A percentile compares a stretch with the other conserved stretches of the same genome.
phyloP scores from a whole-genome alignment of 306 rosid genomes.

The Abrus precatorius region DNA sequence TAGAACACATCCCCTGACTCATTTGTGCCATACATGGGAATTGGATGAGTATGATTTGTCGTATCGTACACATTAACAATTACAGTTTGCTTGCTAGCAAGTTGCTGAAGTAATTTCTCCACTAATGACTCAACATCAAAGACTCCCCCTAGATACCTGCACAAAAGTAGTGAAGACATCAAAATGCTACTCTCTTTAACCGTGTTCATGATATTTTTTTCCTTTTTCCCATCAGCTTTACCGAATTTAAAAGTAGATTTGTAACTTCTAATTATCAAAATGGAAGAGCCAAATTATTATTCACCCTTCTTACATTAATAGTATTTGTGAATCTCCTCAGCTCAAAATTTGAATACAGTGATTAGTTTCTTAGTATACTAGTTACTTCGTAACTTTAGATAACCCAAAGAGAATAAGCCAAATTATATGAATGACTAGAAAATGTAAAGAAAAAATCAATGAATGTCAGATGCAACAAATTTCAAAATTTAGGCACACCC shows the following conservation, averaged over 20 bases:
- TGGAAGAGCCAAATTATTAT: slow-evolving; percentile 10
- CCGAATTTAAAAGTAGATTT: slow-evolving; percentile 5
- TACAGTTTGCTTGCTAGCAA: slow-evolving; percentile 95
- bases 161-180: slow-evolving; percentile 29
- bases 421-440: slow-evolving; percentile 24
- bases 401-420: slow-evolving; percentile 1
- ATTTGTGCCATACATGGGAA: slow-evolving; percentile 91
- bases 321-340: not conserved
- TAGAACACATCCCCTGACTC: slow-evolving; percentile 70
- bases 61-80: slow-evolving; percentile 93
- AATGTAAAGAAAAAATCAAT: not conserved
- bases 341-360: not conserved
- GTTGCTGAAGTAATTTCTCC: slow-evolving; percentile 96
- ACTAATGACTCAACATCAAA: slow-evolving; percentile 95
- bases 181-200: slow-evolving; percentile 7
- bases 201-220: not conserved
- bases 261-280: slow-evolving; percentile 3
- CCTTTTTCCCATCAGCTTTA: not conserved
- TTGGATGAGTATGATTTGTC: slow-evolving; percentile 79
- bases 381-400: slow-evolving; percentile 14
- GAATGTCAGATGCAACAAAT: slow-evolving; percentile 19
- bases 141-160: slow-evolving; percentile 98
- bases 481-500: slow-evolving; percentile 65
- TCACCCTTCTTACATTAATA: slow-evolving; percentile 2
- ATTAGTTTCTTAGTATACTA: not conserved